phyloP scores from a whole-genome alignment of 352 stramenopile species.

The Hyphochytrium catenoides region DNA sequence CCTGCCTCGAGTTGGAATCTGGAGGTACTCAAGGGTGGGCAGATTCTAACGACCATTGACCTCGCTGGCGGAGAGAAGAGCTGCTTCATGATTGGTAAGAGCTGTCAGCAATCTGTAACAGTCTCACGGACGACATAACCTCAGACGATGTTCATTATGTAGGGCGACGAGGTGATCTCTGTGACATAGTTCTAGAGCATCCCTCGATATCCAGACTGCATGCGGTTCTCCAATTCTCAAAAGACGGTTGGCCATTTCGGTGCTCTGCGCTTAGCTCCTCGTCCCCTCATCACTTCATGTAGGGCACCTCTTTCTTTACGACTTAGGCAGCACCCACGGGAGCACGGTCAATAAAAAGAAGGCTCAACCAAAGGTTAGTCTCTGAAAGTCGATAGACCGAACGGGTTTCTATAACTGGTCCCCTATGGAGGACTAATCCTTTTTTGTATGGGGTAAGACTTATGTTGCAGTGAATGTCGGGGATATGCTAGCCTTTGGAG shows the following conservation, averaged over 20 bases:
- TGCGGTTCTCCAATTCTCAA: slow-evolving; percentile 35
- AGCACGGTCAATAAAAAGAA: slow-evolving; percentile 60
- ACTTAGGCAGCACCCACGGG: slow-evolving; percentile 48
- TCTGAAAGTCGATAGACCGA: too few species aligned
- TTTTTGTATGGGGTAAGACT: too few species aligned
- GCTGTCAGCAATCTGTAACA: neutral
- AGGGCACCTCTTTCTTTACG: slow-evolving; percentile 34
- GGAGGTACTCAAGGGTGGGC: slow-evolving; percentile 34
- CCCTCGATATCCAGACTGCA: slow-evolving; percentile 43
- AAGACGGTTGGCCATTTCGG: slow-evolving; percentile 5
- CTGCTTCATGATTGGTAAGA: slow-evolving; percentile 18
- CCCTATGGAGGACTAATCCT: too few species aligned
- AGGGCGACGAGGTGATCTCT: slow-evolving; percentile 25
- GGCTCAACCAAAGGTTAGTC: slow-evolving; percentile 10
- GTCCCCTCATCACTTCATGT: neutral
- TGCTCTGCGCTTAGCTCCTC: neutral
- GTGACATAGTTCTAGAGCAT: slow-evolving; percentile 39
- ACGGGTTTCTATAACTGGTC: slow-evolving; percentile 4
- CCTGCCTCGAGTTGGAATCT: too few species aligned
- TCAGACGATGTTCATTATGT: neutral
- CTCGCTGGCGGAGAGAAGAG: slow-evolving; percentile 15
- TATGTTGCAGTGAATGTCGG: slow-evolving; percentile 41
- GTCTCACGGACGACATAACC: neutral
- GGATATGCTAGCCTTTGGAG: slow-evolving; percentile 59
- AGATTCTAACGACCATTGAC: slow-evolving; percentile 19